Conservation (phyloP, 2,329 filamentous ascomycete species). For the Macroventuria anomochaeta region DNA sequence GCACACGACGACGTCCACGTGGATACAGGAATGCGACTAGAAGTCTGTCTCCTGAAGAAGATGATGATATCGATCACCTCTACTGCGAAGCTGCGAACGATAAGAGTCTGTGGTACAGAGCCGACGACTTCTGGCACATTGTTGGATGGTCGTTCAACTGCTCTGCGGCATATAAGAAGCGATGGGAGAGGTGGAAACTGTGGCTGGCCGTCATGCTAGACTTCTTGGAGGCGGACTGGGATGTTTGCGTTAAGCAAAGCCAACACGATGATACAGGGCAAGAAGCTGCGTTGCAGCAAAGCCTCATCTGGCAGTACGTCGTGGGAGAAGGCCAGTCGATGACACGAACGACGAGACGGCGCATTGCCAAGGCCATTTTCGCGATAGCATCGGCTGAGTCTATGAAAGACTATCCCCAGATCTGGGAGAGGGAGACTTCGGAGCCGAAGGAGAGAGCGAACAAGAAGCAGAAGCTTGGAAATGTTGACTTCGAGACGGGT, state of each 20-base stretch:
- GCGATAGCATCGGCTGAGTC: slow-evolving; percentile 66
- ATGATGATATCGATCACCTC: slow-evolving; percentile 49
- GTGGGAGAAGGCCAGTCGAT: slow-evolving; percentile 51
- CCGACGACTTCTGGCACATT: slow-evolving; percentile 86
- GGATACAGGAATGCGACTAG: slow-evolving; percentile 25
- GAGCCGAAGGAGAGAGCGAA: slow-evolving; percentile 56
- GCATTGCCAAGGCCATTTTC: slow-evolving; percentile 70
- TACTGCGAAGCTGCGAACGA: slow-evolving; percentile 62
- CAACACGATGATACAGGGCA: slow-evolving; percentile 21
- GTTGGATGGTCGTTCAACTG: slow-evolving; percentile 95
- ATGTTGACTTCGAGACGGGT: slow-evolving; percentile 60
- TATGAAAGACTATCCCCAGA: slow-evolving; percentile 64
- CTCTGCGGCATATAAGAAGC: slow-evolving; percentile 71
- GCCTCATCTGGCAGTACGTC: slow-evolving; percentile 66
- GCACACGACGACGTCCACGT: slow-evolving; percentile 30
- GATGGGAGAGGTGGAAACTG: slow-evolving; percentile 82
- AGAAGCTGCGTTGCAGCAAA: slow-evolving; percentile 53
- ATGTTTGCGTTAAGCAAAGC: slow-evolving; percentile 56
- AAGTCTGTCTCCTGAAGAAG: slow-evolving; percentile 39
- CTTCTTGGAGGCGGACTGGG: slow-evolving; percentile 74
- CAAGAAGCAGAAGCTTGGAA: slow-evolving; percentile 63
- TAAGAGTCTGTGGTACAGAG: slow-evolving; percentile 74
- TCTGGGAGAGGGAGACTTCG: slow-evolving; percentile 71
- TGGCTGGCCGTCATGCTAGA: slow-evolving; percentile 85
- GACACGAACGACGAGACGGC: slow-evolving; percentile 52